A percentile compares a stretch with the other conserved stretches of the same genome.
phyloP scores from a whole-genome alignment of 225 moss, liverwort and hornwort genomes.

The Asterella californica region DNA sequence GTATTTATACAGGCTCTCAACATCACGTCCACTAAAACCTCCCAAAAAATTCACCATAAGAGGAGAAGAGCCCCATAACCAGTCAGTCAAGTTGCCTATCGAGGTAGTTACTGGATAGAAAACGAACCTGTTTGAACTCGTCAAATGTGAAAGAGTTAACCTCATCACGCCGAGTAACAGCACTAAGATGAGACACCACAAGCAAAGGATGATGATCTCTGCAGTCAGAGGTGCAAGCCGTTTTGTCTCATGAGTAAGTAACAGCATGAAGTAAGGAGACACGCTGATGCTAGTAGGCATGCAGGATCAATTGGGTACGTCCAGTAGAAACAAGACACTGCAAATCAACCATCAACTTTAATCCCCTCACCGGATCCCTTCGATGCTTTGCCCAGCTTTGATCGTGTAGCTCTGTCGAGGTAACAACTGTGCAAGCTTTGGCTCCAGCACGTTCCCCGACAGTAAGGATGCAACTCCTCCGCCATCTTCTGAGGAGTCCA shows the following conservation, averaged over 20 bases:
- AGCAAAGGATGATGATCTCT: conserved; percentile 84
- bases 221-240: conserved; percentile 4
- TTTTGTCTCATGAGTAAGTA: neutral
- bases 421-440: conserved; percentile 52
- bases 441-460: conserved; percentile 26
- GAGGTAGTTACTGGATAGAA: neutral
- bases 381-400: conserved; percentile 69
- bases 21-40: neutral
- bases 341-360: neutral
- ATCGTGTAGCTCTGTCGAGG: conserved; percentile 79
- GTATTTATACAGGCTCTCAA: neutral
- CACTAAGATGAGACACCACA: conserved; percentile 66
- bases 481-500: conserved; percentile 26
- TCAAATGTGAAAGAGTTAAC: conserved; percentile 53
- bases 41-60: too few species aligned
- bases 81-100: too few species aligned
- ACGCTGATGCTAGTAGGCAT: neutral
- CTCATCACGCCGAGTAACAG: conserved; percentile 87
- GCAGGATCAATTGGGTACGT: neutral
- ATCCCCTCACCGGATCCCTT: conserved; percentile 52
- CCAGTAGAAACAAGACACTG: neutral
- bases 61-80: too few species aligned
- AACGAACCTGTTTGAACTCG: conserved; percentile 64
- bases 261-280: neutral
- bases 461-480: conserved; percentile 10